These are phyloP conservation scores for Paracorniculantispora psalliotae DNA, from an alignment of 2,329 filamentous ascomycete species.

Conservation along the genomic window DNA sequence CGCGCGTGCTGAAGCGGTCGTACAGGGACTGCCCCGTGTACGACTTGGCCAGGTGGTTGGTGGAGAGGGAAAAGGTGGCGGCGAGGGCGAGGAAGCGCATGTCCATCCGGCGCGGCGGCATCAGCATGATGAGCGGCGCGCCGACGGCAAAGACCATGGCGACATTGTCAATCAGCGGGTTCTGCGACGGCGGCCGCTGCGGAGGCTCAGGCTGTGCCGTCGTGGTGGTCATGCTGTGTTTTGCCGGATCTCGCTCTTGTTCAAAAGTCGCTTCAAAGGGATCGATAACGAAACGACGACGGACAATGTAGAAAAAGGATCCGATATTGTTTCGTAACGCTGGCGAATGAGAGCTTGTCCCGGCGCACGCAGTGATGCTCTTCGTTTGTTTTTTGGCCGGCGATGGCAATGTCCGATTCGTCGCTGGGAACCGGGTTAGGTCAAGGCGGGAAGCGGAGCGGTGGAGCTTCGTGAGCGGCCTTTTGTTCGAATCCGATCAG, in stretches of 20 bases:
- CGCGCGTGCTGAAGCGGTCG: conserved; percentile 40
- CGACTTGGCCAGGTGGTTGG: conserved; percentile 52
- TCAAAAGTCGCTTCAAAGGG: too few species aligned
- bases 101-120: conserved; percentile 49
- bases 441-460: neutral
- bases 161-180: conserved; percentile 40
- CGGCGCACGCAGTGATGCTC: too few species aligned
- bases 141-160: conserved; percentile 45
- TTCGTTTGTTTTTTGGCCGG: neutral
- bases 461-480: neutral
- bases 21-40: conserved; percentile 51
- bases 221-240: conserved; percentile 1
- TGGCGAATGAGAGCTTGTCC: too few species aligned
- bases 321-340: too few species aligned
- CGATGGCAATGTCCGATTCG: neutral
- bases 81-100: conserved; percentile 46
- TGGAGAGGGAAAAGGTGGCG: conserved; percentile 46
- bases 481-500: too few species aligned
- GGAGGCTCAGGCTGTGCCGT: conserved; percentile 3
- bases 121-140: conserved; percentile 42
- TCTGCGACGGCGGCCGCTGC: conserved; percentile 26
- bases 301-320: too few species aligned
- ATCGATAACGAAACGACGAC: too few species aligned
- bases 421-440: neutral
- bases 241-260: neutral